Evolutionary conservation across 768 basidiomycete species (phyloP).

Genomic region (Phlebiopsis flavidoalba): DNA sequence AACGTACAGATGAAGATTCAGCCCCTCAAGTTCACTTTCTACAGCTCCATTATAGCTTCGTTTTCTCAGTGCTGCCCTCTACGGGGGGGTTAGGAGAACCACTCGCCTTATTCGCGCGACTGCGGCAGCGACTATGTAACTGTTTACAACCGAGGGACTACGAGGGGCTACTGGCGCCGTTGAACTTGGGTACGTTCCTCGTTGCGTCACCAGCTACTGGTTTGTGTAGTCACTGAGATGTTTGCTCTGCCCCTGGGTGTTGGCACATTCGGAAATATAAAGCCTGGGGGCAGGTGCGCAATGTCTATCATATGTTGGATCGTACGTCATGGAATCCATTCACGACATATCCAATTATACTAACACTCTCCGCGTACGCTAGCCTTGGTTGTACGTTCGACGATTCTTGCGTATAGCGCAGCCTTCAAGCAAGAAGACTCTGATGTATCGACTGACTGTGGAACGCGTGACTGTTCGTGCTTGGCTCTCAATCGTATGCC

Average conservation of each 20-base stretch:
- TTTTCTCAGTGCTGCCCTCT: too few species aligned
- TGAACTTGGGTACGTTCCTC: slow-evolving; percentile 93
- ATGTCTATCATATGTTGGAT: slow-evolving; percentile 97
- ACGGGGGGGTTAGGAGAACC: too few species aligned
- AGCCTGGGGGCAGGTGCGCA: slow-evolving; percentile 72
- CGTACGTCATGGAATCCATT: slow-evolving; percentile 40
- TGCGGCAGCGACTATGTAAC: slow-evolving; percentile 89
- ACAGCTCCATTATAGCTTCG: too few species aligned
- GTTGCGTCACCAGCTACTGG: slow-evolving; percentile 81
- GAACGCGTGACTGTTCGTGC: not conserved
- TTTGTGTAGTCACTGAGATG: slow-evolving; percentile 92
- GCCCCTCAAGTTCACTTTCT: too few species aligned
- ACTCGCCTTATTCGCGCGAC: slow-evolving; percentile 88
- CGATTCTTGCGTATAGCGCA: slow-evolving; percentile 83
- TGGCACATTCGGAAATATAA: slow-evolving; percentile 90
- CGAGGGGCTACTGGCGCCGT: slow-evolving; percentile 61
- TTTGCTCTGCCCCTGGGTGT: slow-evolving; percentile 88
- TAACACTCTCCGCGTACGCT: not conserved
- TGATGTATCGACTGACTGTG: slow-evolving; percentile 62
- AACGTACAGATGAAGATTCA: too few species aligned
- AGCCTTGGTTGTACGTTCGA: slow-evolving; percentile 87
- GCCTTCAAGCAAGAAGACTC: slow-evolving; percentile 77
- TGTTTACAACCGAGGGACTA: slow-evolving; percentile 78
- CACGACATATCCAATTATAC: not conserved
- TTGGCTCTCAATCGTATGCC: slow-evolving; percentile 6